Evolutionary conservation across 1,284 basidiomycete species (phyloP).

Genomic region (Cryptococcus neoformans): DNA sequence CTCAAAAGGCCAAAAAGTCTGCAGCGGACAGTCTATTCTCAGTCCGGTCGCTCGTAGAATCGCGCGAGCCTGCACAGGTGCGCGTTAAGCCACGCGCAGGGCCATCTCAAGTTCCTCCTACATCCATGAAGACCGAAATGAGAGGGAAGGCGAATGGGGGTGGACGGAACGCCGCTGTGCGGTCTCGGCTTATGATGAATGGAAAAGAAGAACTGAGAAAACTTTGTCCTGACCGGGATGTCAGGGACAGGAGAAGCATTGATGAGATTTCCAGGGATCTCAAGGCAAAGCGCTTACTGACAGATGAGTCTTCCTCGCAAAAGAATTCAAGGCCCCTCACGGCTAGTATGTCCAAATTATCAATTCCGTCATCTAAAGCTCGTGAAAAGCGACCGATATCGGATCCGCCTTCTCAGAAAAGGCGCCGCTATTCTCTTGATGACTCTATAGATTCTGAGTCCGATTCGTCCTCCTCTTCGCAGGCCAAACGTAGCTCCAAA

Average conservation of each 20-base stretch:
- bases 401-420: background rate
- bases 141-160: background rate
- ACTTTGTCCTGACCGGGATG: constrained; percentile 36
- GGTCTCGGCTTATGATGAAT: constrained; percentile 14
- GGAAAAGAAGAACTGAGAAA: constrained; percentile 24
- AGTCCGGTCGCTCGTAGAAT: constrained; percentile 33
- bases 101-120: background rate
- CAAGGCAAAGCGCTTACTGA: constrained; percentile 14
- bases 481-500: background rate
- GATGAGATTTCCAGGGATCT: constrained; percentile 43
- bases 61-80: constrained; percentile 4
- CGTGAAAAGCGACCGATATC: background rate
- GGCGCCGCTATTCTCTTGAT: constrained; percentile 14
- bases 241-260: constrained; percentile 34
- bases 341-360: too few relatives aligned
- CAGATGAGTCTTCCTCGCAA: background rate
- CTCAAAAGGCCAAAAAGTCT: constrained; percentile 19
- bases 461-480: background rate
- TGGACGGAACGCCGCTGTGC: background rate
- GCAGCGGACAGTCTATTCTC: constrained; percentile 28
- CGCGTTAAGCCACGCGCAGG: background rate
- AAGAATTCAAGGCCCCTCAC: background rate
- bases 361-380: background rate
- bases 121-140: background rate
- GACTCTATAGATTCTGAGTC: constrained; percentile 6